phyloP scores from a whole-genome alignment of 2,329 filamentous ascomycete species.

The Aspergillus ochraceus region DNA sequence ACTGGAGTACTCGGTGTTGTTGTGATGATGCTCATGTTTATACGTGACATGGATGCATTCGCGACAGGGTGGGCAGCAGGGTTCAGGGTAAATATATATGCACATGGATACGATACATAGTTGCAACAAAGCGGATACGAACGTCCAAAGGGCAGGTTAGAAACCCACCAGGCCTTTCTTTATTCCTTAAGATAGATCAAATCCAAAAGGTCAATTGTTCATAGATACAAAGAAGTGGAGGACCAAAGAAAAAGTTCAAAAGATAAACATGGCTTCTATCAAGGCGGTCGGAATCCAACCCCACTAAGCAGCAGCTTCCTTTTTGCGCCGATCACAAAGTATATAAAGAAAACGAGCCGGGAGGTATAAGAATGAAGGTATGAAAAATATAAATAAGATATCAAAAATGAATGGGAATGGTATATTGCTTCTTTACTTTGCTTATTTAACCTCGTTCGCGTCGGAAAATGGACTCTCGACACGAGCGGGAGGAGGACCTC shows the following conservation, averaged over 20 bases:
- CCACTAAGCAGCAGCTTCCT: background rate
- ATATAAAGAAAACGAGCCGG: background rate
- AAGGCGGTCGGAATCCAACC: background rate
- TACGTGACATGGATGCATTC: no score
- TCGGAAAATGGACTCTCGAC: slow-evolving; percentile 47
- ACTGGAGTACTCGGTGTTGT: no score
- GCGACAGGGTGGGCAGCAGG: no score
- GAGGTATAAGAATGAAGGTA: background rate
- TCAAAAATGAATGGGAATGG: background rate
- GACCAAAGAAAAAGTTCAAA: background rate
- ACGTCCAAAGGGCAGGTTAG: no score
- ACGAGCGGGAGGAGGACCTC: slow-evolving; percentile 25
- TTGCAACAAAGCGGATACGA: no score
- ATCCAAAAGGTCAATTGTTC: slow-evolving; percentile 8
- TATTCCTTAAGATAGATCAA: background rate
- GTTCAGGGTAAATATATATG: no score
- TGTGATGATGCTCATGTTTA: no score
- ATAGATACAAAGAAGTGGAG: slow-evolving; percentile 28
- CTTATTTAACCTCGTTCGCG: slow-evolving; percentile 43
- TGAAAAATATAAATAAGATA: background rate
- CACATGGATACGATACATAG: no score
- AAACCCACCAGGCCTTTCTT: background rate
- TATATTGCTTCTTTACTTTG: background rate
- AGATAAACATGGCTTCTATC: slow-evolving; percentile 8
- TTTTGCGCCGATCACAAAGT: slow-evolving; percentile 7